Conservation (phyloP, 345 rosid species). For the Limnanthes douglasii region DNA sequence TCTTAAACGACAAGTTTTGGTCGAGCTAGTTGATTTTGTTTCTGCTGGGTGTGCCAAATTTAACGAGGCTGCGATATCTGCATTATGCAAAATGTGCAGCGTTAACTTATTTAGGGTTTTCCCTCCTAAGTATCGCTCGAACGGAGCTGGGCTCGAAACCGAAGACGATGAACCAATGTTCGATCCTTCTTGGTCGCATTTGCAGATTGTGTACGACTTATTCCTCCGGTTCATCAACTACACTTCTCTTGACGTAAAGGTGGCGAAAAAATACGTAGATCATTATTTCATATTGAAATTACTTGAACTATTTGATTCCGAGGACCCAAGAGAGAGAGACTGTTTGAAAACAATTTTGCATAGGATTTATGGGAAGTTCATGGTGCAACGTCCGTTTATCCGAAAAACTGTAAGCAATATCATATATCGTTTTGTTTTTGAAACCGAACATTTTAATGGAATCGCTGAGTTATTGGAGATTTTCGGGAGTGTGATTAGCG, state of each 20-base stretch:
- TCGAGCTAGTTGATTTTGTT: slow-evolving; percentile 55
- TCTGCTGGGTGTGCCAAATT: slow-evolving; percentile 56
- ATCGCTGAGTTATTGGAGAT: slow-evolving; percentile 69
- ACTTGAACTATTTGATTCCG: slow-evolving; percentile 72
- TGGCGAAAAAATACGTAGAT: slow-evolving; percentile 53
- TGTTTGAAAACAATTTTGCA: slow-evolving; percentile 65
- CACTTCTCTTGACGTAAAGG: slow-evolving; percentile 43
- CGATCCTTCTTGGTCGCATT: slow-evolving; percentile 66
- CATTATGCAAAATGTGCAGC: slow-evolving; percentile 53
- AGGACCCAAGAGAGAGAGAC: slow-evolving; percentile 73
- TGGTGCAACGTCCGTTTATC: slow-evolving; percentile 59
- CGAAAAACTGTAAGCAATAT: slow-evolving; percentile 60
- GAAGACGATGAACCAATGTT: slow-evolving; percentile 72
- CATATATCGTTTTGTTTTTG: slow-evolving; percentile 54
- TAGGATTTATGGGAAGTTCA: slow-evolving; percentile 57
- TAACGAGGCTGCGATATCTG: slow-evolving; percentile 42
- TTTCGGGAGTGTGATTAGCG: slow-evolving; percentile 63
- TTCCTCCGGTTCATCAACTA: slow-evolving; percentile 39
- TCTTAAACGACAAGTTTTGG: slow-evolving; percentile 33
- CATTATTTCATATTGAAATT: slow-evolving; percentile 40
- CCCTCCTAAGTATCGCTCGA: slow-evolving; percentile 48
- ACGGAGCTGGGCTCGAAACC: slow-evolving; percentile 28
- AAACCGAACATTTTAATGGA: slow-evolving; percentile 59
- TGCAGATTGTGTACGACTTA: slow-evolving; percentile 59
- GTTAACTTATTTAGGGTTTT: slow-evolving; percentile 47